phyloP scores from a whole-genome alignment of 163 green algal genomes.

The Scenedesmus sp. region DNA sequence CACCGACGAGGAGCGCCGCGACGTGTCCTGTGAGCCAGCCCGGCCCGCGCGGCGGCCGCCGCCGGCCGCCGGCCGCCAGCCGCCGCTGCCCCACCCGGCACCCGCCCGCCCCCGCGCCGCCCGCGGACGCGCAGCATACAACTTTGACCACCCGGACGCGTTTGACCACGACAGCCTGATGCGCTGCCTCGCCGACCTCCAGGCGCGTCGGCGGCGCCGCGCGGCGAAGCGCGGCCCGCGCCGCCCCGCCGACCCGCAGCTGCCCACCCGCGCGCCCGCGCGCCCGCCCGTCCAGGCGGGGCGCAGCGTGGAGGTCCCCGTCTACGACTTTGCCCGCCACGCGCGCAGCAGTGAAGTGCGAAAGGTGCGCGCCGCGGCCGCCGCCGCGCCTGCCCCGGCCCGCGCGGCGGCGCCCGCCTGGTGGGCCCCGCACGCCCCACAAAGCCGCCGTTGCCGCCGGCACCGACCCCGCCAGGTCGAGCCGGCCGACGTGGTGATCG shows the following conservation, averaged over 20 bases:
- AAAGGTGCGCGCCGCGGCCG: too few relatives aligned
- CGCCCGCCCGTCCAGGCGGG: conserved; percentile 1
- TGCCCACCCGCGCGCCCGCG: background rate
- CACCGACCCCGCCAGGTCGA: conserved; percentile 48
- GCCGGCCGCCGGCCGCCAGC: too few relatives aligned
- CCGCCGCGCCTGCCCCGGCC: too few relatives aligned
- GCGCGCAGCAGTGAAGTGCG: conserved; percentile 60
- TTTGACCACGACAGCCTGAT: conserved; percentile 66
- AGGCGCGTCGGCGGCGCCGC: background rate
- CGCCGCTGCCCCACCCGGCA: too few relatives aligned
- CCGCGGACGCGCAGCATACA: conserved; percentile 71
- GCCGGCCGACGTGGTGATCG: conserved; percentile 93
- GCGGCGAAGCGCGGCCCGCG: background rate
- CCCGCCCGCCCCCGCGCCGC: too few relatives aligned
- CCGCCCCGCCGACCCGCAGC: background rate
- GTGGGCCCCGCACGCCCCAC: too few relatives aligned
- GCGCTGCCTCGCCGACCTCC: conserved; percentile 49
- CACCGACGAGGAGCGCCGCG: conserved; percentile 55
- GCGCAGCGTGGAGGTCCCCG: conserved; percentile 84
- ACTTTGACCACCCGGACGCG: conserved; percentile 83
- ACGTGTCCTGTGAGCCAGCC: conserved; percentile 39
- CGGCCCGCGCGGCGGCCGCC: too few relatives aligned
- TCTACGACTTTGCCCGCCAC: conserved; percentile 95
- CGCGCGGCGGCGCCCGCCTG: too few relatives aligned
- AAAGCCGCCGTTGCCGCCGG: background rate